These are phyloP conservation scores for Ilex aquifolium DNA, from an alignment of 257 asterid genomes.

Conservation along the genomic window DNA sequence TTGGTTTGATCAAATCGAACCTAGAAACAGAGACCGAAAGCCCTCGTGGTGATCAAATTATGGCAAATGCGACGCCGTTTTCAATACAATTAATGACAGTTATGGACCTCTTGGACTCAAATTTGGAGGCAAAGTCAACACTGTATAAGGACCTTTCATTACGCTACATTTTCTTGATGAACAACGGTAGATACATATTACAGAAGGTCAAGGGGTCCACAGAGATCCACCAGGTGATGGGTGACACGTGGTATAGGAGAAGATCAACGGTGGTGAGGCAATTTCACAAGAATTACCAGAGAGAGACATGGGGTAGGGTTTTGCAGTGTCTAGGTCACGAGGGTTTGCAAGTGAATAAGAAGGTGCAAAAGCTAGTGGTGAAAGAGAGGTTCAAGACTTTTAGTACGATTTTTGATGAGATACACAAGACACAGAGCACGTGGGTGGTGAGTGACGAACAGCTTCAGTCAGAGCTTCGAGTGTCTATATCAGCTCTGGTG, in stretches of 20 bases:
- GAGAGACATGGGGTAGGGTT: conserved; percentile 78
- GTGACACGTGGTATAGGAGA: conserved; percentile 78
- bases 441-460: conserved; percentile 91
- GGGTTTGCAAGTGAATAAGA: conserved; percentile 44
- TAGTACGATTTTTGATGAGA: conserved; percentile 6
- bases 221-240: conserved; percentile 63
- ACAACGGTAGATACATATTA: conserved; percentile 71
- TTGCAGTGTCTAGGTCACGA: conserved; percentile 56
- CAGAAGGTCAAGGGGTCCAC: conserved; percentile 69
- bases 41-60: conserved; percentile 29
- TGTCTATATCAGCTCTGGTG: conserved; percentile 61
- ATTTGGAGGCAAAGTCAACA: conserved; percentile 44
- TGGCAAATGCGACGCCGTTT: conserved; percentile 33
- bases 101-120: conserved; percentile 59
- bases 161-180: conserved; percentile 67
- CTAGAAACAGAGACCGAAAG: conserved; percentile 36
- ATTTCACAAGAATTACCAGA: conserved; percentile 72
- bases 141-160: conserved; percentile 59
- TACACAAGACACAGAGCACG: conserved; percentile 41
- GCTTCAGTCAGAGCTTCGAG: conserved; percentile 85
- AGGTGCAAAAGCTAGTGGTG: conserved; percentile 43
- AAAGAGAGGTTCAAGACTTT: conserved; percentile 76
- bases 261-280: conserved; percentile 68
- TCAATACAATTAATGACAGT: conserved; percentile 42
- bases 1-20: neutral